Base-by-base conservation (phyloP, 768 basidiomycete genomes). In the Boletus patriciae region DNA sequence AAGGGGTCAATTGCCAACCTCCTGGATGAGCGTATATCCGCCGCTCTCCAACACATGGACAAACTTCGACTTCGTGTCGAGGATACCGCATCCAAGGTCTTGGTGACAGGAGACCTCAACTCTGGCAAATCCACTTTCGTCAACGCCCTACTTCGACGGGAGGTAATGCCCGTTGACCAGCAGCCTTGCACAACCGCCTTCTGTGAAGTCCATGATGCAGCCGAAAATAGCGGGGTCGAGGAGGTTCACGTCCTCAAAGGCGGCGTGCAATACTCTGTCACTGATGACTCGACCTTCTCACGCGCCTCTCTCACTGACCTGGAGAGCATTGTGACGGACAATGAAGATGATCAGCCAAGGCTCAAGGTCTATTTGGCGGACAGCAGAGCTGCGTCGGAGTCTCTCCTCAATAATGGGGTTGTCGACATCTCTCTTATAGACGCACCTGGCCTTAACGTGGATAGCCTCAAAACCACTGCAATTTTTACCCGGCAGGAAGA, bases 341-440 rank as follows among this genome's bases (percentile, higher is more conserved):
- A 75, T 11, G 79, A 82, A 59, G 77, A 76, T n/a, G 80, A 87
- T 58, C 84, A 84, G 50, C 71, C 71, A 10, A 77, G 90, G 66
- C 80, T 98, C 71, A 95, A 94, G 73, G 79, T 98, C 33, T 99
- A 96, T 72, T 82, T 98, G 55, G 81, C 84, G 37, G 94, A 98
- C 67, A 83, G 84, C 34, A 85, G 90, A 51, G 80, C 85, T 5
- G 82, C 88, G 13, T 82, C 86, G 42, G 85, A 89, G 66, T 95
- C 95, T 3, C 86, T 97, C 37, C 81, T 97, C 53, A 92, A 90
- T 78, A 98, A 96, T 68, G 94, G 94, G 57, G 86, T 97, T 52
- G 94, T 97, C 66, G 92, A 97, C 70, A 98, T 98, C 65, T 95
- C 95, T 12, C 90, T 98, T 66, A 98, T 98, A 70, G 97, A 99